Evolutionary conservation across 2,329 filamentous ascomycete species (phyloP).

Genomic region (Aureobasidium sp.): DNA sequence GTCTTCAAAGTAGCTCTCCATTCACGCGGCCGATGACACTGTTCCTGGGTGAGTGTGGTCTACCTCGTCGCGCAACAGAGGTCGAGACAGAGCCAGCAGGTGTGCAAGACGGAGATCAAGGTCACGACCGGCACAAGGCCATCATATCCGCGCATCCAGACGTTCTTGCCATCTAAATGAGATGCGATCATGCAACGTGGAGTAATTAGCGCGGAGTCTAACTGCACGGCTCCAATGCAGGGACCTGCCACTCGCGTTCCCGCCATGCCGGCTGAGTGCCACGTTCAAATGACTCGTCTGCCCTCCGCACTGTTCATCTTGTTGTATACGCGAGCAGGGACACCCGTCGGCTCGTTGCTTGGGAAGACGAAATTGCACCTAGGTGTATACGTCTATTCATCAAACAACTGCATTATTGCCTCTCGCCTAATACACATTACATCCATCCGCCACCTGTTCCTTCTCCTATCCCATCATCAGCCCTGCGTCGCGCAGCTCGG

Average conservation of each 20-base stretch:
- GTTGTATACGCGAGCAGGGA: neutral
- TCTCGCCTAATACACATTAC: conserved; percentile 2
- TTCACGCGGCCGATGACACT: conserved; percentile 34
- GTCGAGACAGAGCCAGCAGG: neutral
- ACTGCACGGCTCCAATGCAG: conserved; percentile 2
- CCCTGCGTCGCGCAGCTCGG: conserved; percentile 37
- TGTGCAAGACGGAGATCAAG: neutral
- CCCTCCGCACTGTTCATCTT: neutral
- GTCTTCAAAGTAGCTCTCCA: conserved; percentile 85
- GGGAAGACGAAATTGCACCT: conserved; percentile 9
- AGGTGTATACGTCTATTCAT: neutral
- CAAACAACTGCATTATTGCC: conserved; percentile 8
- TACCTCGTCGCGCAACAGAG: neutral
- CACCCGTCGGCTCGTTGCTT: conserved; percentile 8
- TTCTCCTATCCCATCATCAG: conserved; percentile 24
- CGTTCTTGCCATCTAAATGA: conserved; percentile 8
- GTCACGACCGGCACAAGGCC: conserved; percentile 7
- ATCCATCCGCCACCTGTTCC: neutral
- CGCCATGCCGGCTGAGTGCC: neutral
- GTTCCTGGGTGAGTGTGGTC: neutral
- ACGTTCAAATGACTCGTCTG: neutral
- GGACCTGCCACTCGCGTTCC: conserved; percentile 1
- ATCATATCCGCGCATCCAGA: neutral
- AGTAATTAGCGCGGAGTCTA: conserved; percentile 5
- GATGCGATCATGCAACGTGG: conserved; percentile 11